phyloP scores from a whole-genome alignment of 2,329 filamentous ascomycete genomes.

The Thyridium curvatum region DNA sequence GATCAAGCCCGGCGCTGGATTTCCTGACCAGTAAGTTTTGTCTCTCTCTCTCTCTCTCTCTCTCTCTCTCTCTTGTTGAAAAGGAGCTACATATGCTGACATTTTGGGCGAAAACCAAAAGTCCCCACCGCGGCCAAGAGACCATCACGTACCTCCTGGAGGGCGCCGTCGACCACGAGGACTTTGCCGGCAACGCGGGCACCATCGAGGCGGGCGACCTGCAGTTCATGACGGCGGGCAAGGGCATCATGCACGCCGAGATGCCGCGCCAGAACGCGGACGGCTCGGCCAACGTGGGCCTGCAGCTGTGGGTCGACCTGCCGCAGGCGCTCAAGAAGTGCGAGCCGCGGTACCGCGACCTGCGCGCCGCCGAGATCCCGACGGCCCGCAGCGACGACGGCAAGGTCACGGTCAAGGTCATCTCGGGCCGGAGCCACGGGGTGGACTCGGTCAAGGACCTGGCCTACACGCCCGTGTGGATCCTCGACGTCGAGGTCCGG shows the following conservation, averaged over 20 bases:
- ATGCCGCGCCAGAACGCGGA: conserved; percentile 80
- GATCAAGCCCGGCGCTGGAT: conserved; percentile 73
- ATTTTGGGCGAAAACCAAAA: conserved; percentile 6
- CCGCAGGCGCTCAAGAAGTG: conserved; percentile 76
- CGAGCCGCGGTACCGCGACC: conserved; percentile 87
- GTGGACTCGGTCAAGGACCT: conserved; percentile 84
- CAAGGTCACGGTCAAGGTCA: conserved; percentile 79
- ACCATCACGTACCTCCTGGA: conserved; percentile 83
- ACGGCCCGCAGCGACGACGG: conserved; percentile 62
- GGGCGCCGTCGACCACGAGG: conserved; percentile 85
- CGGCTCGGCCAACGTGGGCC: conserved; percentile 71
- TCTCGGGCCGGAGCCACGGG: conserved; percentile 77
- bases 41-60: neutral
- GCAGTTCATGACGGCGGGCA: conserved; percentile 95
- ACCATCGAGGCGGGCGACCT: conserved; percentile 83
- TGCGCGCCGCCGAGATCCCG: conserved; percentile 75
- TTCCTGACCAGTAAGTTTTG: conserved; percentile 66
- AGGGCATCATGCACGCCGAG: conserved; percentile 89
- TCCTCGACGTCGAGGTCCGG: conserved; percentile 74
- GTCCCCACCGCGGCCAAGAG: conserved; percentile 72
- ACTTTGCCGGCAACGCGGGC: conserved; percentile 80
- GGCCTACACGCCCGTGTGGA: conserved; percentile 93
- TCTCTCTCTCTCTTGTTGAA: neutral
- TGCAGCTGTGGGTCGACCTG: conserved; percentile 95
- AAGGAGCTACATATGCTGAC: too few species aligned